These are phyloP conservation scores for Globisporangium sylvaticum DNA, from an alignment of 352 stramenopile genomes.

Conservation along the genomic window DNA sequence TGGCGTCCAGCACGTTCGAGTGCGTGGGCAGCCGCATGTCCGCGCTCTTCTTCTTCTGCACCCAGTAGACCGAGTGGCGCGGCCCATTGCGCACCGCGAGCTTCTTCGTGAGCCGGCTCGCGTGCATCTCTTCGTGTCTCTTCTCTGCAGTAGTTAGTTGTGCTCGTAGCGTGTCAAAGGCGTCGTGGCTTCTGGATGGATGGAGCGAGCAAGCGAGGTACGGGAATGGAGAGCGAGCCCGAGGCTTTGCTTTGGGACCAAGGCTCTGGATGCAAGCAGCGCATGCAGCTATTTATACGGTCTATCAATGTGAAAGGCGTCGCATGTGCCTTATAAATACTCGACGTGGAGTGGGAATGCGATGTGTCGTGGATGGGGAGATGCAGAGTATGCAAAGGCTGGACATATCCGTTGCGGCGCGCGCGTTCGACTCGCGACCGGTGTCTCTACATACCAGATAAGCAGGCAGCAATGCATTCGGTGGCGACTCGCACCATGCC, in stretches of 20 bases:
- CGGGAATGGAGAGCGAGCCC: no score
- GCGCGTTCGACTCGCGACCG: background rate
- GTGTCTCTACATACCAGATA: background rate
- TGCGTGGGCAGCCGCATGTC: constrained; percentile 27
- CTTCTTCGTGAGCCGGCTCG: constrained; percentile 36
- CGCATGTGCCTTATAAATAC: background rate
- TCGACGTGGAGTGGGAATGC: background rate
- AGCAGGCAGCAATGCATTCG: background rate
- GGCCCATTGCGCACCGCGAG: constrained; percentile 58
- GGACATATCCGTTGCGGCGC: background rate
- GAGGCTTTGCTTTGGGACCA: background rate
- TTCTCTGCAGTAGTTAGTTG: background rate
- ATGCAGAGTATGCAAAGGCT: no score
- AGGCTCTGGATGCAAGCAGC: background rate
- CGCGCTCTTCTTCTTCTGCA: constrained; percentile 37
- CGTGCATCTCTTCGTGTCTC: constrained; percentile 3
- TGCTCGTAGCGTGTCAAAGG: background rate
- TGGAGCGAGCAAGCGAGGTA: no score
- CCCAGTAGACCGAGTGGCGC: constrained; percentile 80
- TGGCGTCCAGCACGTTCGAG: constrained; percentile 24
- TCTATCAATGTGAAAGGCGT: background rate
- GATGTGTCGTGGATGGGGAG: background rate
- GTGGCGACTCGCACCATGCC: no score
- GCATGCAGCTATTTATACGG: background rate
- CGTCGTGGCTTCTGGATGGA: no score